phyloP scores from a whole-genome alignment of 495 filamentous ascomycete genomes.

The Patellaria atrata region DNA sequence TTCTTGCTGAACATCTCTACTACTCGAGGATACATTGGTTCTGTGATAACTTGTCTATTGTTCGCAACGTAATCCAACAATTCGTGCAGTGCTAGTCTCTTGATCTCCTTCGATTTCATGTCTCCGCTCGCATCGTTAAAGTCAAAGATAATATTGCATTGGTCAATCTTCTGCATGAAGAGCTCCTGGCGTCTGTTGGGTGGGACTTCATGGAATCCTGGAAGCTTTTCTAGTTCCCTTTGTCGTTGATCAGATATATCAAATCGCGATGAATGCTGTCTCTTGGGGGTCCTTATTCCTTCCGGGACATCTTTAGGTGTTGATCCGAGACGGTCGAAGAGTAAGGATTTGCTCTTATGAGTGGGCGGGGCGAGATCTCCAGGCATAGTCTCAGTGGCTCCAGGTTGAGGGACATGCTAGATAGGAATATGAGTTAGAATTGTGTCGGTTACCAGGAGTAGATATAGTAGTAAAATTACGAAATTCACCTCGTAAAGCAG shows the following conservation, averaged over 20 bases:
- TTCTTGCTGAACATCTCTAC: conserved; percentile 99
- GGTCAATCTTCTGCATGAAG: conserved; percentile 99
- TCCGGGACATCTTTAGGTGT: conserved; percentile 93
- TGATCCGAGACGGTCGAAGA: conserved; percentile 83
- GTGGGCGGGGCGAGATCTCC: conserved; percentile 92
- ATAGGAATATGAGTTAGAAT: conserved; percentile 21
- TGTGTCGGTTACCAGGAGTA: no score
- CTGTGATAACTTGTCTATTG: conserved; percentile 94
- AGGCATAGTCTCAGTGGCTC: conserved; percentile 94
- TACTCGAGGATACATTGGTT: conserved; percentile 96
- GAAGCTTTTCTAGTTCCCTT: conserved; percentile 89
- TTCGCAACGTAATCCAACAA: conserved; percentile 97
- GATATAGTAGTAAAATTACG: neutral
- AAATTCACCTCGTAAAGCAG: conserved; percentile 1
- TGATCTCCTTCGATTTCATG: conserved; percentile 99
- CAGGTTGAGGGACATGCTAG: conserved; percentile 85
- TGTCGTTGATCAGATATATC: conserved; percentile 87
- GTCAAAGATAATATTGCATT: conserved; percentile 99
- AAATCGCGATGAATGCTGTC: conserved; percentile 94
- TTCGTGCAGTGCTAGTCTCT: conserved; percentile 90
- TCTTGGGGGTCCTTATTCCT: conserved; percentile 84
- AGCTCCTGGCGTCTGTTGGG: conserved; percentile 90
- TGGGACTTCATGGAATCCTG: conserved; percentile 96
- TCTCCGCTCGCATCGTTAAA: conserved; percentile 97
- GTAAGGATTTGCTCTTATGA: conserved; percentile 66